phyloP scores from a whole-genome alignment of 306 rosid genomes.

The Cucurbita pepo region DNA sequence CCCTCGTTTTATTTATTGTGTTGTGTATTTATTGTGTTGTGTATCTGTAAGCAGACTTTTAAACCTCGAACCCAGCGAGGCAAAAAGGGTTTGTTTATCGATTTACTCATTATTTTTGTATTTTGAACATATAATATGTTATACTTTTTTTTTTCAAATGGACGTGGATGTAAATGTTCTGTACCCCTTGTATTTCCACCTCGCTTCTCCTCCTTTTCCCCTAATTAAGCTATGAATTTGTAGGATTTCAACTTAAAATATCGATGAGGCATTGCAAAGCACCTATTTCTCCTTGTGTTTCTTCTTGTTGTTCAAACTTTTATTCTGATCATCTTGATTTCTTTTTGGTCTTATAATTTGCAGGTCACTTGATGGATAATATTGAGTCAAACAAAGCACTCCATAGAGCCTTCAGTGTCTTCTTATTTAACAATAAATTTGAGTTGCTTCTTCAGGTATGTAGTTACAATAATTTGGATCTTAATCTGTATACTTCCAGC shows the following conservation, averaged over 20 bases:
- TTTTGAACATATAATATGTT: background rate
- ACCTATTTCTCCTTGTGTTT: background rate
- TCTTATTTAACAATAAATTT: slow-evolving; percentile 74
- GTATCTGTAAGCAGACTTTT: no score
- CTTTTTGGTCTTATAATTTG: background rate
- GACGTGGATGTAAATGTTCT: background rate
- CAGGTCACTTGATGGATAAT: slow-evolving; percentile 97
- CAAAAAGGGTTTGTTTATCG: no score
- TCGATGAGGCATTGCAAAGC: background rate
- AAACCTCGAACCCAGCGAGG: no score
- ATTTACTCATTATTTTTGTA: no score
- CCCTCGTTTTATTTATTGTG: no score
- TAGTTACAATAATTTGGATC: background rate
- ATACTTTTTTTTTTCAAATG: background rate
- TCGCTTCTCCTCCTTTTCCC: background rate
- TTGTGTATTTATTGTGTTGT: no score
- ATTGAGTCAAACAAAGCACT: slow-evolving; percentile 67
- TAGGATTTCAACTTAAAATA: background rate
- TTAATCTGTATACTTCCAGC: background rate
- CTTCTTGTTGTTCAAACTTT: background rate
- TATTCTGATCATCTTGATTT: background rate
- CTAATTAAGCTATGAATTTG: background rate
- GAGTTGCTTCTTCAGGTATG: slow-evolving; percentile 95
- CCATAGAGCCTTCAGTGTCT: slow-evolving; percentile 96
- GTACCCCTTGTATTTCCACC: background rate